Evolutionary conservation across 148 eudicot species (phyloP).

Genomic region (Agrostemma githago): DNA sequence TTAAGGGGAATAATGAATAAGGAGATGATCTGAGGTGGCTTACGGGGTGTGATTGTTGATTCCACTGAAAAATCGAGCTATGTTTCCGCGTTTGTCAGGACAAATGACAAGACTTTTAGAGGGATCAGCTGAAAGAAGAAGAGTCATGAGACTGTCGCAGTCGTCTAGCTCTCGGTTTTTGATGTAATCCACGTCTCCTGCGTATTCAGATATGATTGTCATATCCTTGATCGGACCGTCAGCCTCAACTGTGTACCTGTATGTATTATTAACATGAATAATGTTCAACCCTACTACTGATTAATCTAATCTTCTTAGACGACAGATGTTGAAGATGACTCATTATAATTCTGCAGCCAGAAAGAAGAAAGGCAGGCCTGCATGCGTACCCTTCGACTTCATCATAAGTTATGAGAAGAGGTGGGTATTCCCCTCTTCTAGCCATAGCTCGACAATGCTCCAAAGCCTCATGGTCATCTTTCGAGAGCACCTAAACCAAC

Average conservation of each 20-base stretch:
- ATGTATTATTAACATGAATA: too few species aligned
- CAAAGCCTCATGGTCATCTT: conserved; percentile 64
- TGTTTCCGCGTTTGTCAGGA: conserved; percentile 85
- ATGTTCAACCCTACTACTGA: neutral
- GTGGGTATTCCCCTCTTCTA: conserved; percentile 72
- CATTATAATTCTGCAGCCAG: too few species aligned
- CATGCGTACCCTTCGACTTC: conserved; percentile 58
- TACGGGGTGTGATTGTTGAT: conserved; percentile 84
- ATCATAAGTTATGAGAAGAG: conserved; percentile 69
- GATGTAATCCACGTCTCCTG: conserved; percentile 86
- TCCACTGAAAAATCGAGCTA: conserved; percentile 87
- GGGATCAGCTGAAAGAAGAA: conserved; percentile 60
- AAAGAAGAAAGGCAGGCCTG: too few species aligned
- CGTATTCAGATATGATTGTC: conserved; percentile 71
- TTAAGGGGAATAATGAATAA: too few species aligned
- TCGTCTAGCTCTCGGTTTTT: conserved; percentile 73
- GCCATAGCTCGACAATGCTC: conserved; percentile 61
- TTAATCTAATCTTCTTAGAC: too few species aligned
- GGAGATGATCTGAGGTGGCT: conserved; percentile 18
- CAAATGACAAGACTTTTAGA: conserved; percentile 70
- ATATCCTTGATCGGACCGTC: conserved; percentile 78
- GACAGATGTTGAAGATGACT: too few species aligned
- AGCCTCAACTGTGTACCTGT: conserved; percentile 83
- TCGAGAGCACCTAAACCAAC: conserved; percentile 58
- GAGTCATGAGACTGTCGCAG: conserved; percentile 94